Evolutionary conservation across 345 rosid genomes (phyloP).

Genomic region (Salix viminalis): DNA sequence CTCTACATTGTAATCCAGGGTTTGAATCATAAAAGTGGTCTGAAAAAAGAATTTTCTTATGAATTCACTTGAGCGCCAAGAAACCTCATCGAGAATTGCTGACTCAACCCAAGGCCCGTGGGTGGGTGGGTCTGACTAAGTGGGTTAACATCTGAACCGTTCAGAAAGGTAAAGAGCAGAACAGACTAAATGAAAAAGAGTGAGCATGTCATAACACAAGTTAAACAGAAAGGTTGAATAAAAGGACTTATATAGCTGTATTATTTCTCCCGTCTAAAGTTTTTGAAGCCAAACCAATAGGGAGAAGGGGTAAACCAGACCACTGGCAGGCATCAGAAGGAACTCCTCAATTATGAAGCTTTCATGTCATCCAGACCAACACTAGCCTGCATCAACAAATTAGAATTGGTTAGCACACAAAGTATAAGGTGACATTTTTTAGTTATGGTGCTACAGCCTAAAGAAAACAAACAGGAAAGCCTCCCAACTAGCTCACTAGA

Average conservation of each 20-base stretch:
- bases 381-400: conserved; percentile 50
- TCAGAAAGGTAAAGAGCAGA: not conserved
- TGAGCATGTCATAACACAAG: not conserved
- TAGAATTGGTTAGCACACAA: not conserved
- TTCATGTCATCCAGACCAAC: conserved; percentile 88
- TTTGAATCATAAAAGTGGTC: no score
- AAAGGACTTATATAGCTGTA: not conserved
- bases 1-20: no score
- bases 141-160: not conserved
- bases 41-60: no score
- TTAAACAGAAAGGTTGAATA: not conserved
- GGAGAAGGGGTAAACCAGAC: not conserved
- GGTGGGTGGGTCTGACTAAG: no score
- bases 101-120: no score
- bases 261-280: not conserved
- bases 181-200: not conserved
- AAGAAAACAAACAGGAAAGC: not conserved
- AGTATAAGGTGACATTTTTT: not conserved
- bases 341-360: conserved; percentile 49
- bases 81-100: no score
- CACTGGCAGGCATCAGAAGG: not conserved
- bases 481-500: not conserved
- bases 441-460: not conserved
- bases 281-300: not conserved
- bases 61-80: no score